phyloP scores from a whole-genome alignment of 805 yeast species.

The Spathaspora girioi region DNA sequence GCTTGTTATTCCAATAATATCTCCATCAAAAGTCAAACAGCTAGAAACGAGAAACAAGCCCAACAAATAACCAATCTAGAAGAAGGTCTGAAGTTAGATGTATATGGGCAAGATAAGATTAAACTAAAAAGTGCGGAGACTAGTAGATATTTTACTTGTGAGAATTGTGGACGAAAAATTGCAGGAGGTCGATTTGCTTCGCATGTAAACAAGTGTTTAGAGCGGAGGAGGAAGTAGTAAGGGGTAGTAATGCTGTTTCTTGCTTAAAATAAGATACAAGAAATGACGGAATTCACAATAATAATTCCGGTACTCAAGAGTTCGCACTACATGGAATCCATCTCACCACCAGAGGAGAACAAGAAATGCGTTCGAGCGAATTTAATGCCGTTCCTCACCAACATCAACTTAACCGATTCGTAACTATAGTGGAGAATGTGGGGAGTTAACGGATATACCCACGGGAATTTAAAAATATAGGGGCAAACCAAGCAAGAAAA shows the following conservation, averaged over 20 bases:
- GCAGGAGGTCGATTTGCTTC: constrained; percentile 93
- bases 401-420: neutral
- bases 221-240: constrained; percentile 48
- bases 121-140: constrained; percentile 44
- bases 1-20: constrained; percentile 19
- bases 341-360: too few relatives aligned
- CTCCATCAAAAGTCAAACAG: constrained; percentile 16
- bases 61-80: constrained; percentile 11
- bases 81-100: constrained; percentile 31
- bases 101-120: constrained; percentile 48
- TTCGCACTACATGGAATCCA: too few relatives aligned
- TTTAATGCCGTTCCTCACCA: neutral
- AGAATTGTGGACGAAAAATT: constrained; percentile 78
- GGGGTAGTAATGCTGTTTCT: too few relatives aligned
- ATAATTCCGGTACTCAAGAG: too few relatives aligned
- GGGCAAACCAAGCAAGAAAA: neutral
- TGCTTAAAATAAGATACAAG: neutral
- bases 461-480: neutral
- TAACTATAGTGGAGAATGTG: neutral
- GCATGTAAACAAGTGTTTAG: constrained; percentile 85
- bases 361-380: neutral
- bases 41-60: neutral
- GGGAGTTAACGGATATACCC: neutral
- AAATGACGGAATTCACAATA: neutral
- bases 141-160: constrained; percentile 67